Base-by-base conservation (phyloP, 345 rosid species). In the Eucalyptus sp. region DNA sequence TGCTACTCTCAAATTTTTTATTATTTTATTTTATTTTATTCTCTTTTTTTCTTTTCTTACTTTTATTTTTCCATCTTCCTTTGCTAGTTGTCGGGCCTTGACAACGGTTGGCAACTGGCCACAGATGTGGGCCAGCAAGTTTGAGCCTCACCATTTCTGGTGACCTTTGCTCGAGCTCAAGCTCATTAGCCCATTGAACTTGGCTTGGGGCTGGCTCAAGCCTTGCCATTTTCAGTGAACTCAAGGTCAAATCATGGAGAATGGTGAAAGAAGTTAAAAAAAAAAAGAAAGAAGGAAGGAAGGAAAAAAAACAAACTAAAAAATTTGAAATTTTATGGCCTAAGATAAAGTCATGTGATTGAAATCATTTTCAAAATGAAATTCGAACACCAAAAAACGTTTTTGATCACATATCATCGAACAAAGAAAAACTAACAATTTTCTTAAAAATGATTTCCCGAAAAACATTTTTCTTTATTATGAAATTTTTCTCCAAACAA, bases 21-120 rank as follows among this genome's bases (percentile, higher is more conserved):
- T 56, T 56, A 56, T 56, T 56, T 10, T 56, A 56, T 22, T 22
- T 54, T 9, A 22, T 22, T 56, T 56, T 56, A 5, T 56, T 56
- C 1, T 3, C 2, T 24, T 24, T 22, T 24, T 10, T 56, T 56
- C 0, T 24, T 56, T 56, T 52, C 58, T 20, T 52, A 18, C 29
- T 56, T 56, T 56, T 25, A 9, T 56, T 56, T 25, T 56, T 56
- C 5, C 29, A 22, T 56, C 13, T 56, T 56, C 29, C 29, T 22
- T 25, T 25, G 29, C 29, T 56, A 25, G 13, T 56, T 56, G 1
- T 56, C 1, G 0, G 1, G 29, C 29, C 62, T 56, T 0, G 0
- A 0, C 1, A 24, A 56, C 0, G 6, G 0, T 24, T 22, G 62
- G 62, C 29, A 25, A 56, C 13, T 56, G 3, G 0, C 13, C 62